Percentiles rank a stretch among this genome's conserved stretches.
These are phyloP conservation scores for Colletotrichum sp. DNA, from an alignment of 2,329 filamentous ascomycete genomes.

Conservation along the genomic window DNA sequence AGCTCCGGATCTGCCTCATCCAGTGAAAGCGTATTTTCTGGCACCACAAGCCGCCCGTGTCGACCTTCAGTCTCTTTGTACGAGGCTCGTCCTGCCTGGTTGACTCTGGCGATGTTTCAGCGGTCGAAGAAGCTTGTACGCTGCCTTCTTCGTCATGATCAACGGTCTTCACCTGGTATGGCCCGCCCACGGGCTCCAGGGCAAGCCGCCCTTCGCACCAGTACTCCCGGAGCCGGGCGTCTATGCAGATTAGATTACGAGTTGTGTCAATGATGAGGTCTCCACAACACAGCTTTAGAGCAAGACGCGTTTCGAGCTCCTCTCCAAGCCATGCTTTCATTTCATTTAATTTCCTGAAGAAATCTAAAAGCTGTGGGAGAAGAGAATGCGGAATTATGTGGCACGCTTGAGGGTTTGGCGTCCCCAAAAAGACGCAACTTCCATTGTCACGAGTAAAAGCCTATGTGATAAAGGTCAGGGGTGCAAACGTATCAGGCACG, in stretches of 20 bases:
- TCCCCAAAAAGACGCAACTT: neutral
- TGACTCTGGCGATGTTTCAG: no score
- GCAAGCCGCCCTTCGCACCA: neutral
- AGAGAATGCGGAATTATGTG: neutral
- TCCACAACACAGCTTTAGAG: neutral
- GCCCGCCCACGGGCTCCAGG: neutral
- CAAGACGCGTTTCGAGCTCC: neutral
- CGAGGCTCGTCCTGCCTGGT: no score
- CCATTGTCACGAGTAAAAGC: neutral
- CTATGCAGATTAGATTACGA: neutral
- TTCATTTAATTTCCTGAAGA: accelerated
- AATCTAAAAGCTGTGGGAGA: neutral
- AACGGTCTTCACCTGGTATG: neutral
- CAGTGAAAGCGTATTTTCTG: neutral
- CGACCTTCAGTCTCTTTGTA: neutral
- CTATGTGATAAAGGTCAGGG: neutral
- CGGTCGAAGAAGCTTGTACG: neutral
- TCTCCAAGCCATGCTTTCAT: neutral
- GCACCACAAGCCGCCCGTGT: neutral
- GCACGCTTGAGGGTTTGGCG: neutral
- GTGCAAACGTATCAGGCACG: neutral
- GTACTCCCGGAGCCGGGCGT: neutral
- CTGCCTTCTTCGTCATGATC: neutral
- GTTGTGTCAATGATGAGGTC: neutral
- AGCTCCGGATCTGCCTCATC: neutral